phyloP scores from a whole-genome alignment of 2,329 filamentous ascomycete species.

The Botrytis porri region DNA sequence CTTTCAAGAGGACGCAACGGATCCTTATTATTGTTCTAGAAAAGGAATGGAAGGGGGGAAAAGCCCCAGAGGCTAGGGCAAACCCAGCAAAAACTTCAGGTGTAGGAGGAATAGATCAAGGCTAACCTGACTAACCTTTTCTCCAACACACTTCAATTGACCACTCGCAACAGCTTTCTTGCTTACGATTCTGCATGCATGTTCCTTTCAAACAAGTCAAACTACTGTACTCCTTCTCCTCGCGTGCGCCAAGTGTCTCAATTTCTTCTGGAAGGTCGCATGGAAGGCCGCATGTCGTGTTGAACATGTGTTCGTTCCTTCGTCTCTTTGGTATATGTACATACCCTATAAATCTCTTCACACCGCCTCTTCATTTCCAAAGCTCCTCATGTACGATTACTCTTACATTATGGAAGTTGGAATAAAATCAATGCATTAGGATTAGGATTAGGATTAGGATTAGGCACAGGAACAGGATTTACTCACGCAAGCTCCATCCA shows the following conservation, averaged over 20 bases:
- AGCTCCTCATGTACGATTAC: background rate
- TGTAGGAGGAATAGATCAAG: background rate
- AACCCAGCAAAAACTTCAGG: background rate
- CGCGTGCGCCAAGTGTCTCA: background rate
- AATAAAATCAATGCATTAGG: background rate
- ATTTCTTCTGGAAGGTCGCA: constrained; percentile 14
- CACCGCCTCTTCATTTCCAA: constrained; percentile 5
- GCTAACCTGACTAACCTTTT: background rate
- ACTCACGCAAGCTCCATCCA: background rate
- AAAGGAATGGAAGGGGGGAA: background rate
- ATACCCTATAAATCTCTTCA: background rate
- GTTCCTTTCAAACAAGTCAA: background rate
- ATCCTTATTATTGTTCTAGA: constrained; percentile 16
- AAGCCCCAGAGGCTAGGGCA: background rate
- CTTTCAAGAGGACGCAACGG: background rate
- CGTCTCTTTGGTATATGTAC: background rate
- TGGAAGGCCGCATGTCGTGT: constrained; percentile 12
- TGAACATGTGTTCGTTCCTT: constrained; percentile 12
- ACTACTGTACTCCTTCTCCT: background rate
- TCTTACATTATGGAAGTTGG: background rate
- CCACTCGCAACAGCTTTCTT: background rate
- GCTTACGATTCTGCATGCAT: constrained; percentile 2
- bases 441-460: background rate
- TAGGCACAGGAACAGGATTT: too few species aligned
- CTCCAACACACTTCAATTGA: background rate